Conservation (phyloP, 176 grass and related monocot genomes). For the Zoysia pacifica region DNA sequence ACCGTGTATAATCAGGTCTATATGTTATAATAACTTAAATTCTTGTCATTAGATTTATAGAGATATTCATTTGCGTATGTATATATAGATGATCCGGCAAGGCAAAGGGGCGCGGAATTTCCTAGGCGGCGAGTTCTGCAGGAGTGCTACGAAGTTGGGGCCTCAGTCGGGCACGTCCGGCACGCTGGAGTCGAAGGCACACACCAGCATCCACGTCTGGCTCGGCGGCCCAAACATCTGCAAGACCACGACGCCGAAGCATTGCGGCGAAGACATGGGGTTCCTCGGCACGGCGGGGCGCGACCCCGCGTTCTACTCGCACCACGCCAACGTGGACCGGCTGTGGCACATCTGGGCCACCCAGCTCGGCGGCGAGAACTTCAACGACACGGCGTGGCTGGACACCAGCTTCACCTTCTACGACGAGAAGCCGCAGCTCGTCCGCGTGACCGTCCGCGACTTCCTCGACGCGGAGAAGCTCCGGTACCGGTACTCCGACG, state of each 20-base stretch:
- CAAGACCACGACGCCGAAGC: too few species aligned
- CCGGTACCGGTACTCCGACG: neutral
- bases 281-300: constrained; percentile 7
- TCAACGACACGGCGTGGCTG: constrained; percentile 1
- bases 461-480: neutral
- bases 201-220: constrained; percentile 22
- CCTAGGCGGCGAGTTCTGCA: neutral
- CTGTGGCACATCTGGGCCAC: constrained; percentile 40
- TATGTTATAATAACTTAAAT: too few species aligned
- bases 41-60: too few species aligned
- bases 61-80: too few species aligned
- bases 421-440: neutral
- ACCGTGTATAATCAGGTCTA: neutral
- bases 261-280: constrained; percentile 17
- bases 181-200: neutral
- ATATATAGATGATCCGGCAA: neutral
- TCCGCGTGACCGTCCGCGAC: neutral
- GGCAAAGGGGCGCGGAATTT: neutral
- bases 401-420: constrained; percentile 28
- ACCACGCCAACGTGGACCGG: constrained; percentile 55
- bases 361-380: neutral
- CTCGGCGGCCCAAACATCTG: neutral
- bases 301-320: constrained; percentile 43
- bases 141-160: too few species aligned
- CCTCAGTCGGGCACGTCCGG: neutral